Conservation (phyloP, 345 rosid species). For the Eucalyptus brandiana region DNA sequence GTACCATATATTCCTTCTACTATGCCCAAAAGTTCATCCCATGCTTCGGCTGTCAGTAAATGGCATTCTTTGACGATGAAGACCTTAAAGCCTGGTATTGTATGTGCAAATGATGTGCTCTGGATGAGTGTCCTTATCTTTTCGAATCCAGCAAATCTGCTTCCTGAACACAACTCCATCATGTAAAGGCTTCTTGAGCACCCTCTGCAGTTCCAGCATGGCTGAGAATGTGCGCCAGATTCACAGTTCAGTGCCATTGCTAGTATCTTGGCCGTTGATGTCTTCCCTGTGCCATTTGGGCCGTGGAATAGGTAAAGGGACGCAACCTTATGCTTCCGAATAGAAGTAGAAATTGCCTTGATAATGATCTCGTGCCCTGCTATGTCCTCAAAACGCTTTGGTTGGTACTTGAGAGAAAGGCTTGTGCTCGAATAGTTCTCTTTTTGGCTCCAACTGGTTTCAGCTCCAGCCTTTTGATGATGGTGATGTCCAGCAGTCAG, state of each 20-base stretch:
- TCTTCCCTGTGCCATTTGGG: slow-evolving; percentile 23
- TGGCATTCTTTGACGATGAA: slow-evolving; percentile 21
- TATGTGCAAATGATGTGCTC: slow-evolving; percentile 7
- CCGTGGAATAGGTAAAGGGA: slow-evolving; percentile 21
- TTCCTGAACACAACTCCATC: slow-evolving; percentile 8
- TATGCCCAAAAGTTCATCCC: slow-evolving; percentile 14
- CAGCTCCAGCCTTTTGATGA: neutral
- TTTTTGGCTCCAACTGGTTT: neutral
- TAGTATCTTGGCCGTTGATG: slow-evolving; percentile 7
- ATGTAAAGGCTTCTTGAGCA: slow-evolving; percentile 11
- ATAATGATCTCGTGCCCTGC: slow-evolving; percentile 7
- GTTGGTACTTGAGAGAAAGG: slow-evolving; percentile 14
- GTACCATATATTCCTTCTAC: neutral
- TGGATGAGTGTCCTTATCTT: slow-evolving; percentile 14
- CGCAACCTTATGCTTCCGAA: neutral
- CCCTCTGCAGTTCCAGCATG: slow-evolving; percentile 16
- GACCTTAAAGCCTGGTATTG: slow-evolving; percentile 7
- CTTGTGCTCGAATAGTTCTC: neutral
- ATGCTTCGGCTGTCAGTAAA: slow-evolving; percentile 8
- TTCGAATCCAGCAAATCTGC: slow-evolving; percentile 11
- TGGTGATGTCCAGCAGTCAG: neutral
- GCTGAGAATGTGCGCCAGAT: neutral
- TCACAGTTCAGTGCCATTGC: slow-evolving; percentile 13
- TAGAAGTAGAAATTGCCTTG: slow-evolving; percentile 4
- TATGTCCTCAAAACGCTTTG: slow-evolving; percentile 10